phyloP scores from a whole-genome alignment of 2,329 filamentous ascomycete species.

The Fusarium sp. region DNA sequence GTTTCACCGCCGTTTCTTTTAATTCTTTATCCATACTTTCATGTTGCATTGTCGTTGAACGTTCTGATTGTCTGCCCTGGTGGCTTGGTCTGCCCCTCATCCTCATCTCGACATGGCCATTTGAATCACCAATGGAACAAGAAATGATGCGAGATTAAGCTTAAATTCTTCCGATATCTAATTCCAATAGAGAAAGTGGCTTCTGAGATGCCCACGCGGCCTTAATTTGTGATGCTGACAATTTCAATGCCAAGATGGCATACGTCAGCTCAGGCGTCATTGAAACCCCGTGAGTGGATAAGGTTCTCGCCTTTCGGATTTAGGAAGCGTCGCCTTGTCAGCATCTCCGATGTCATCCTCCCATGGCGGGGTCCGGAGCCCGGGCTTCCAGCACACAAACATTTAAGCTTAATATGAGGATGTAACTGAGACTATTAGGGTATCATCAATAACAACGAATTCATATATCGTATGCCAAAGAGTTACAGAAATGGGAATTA shows the following conservation, averaged over 20 bases:
- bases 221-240: constrained; percentile 16
- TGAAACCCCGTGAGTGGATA: constrained; percentile 7
- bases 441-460: not conserved
- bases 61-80: not conserved
- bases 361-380: constrained; percentile 4
- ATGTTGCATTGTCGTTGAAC: not conserved
- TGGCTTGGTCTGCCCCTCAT: not conserved
- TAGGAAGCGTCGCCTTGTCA: constrained; percentile 6
- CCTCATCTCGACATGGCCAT: not conserved
- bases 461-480: not conserved
- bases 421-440: not conserved
- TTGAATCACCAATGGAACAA: not conserved
- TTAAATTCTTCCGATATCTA: not conserved
- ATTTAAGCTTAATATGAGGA: constrained; percentile 19
- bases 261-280: constrained; percentile 30
- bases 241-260: constrained; percentile 10
- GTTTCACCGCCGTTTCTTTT: not conserved
- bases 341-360: constrained; percentile 1
- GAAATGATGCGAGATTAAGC: not conserved
- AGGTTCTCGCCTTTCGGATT: constrained; percentile 17
- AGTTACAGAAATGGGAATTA: rapidly evolving
- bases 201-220: not conserved
- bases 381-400: not conserved
- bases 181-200: not conserved
- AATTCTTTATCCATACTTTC: not conserved